phyloP scores from a whole-genome alignment of 2,329 filamentous ascomycete species.

The Teratosphaeria gauchensis region DNA sequence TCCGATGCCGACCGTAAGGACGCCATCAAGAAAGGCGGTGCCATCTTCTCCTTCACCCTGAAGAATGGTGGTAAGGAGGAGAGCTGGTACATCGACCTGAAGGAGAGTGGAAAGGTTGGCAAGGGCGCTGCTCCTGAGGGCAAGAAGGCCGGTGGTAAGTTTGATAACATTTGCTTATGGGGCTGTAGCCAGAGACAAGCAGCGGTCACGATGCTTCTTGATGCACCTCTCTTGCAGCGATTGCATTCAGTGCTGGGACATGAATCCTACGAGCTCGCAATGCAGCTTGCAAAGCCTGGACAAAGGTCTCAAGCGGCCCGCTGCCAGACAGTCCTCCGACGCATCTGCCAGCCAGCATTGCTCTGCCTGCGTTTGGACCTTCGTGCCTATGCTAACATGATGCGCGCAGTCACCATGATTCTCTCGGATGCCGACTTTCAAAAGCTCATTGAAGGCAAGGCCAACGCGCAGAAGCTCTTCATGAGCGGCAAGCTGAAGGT shows the following conservation, averaged over 20 bases:
- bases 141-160: constrained; percentile 72
- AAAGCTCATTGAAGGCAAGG: constrained; percentile 73
- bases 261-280: no score
- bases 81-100: constrained; percentile 92
- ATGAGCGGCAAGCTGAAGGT: constrained; percentile 99
- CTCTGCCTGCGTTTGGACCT: neutral
- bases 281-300: no score
- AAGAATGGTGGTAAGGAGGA: constrained; percentile 82
- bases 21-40: constrained; percentile 79
- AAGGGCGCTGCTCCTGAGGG: constrained; percentile 58
- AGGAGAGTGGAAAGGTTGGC: constrained; percentile 74
- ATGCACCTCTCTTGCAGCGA: no score
- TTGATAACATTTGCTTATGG: neutral
- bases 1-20: constrained; percentile 67
- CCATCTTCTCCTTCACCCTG: constrained; percentile 81
- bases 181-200: neutral
- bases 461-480: constrained; percentile 89
- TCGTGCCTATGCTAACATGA: neutral
- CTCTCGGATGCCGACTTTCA: constrained; percentile 82
- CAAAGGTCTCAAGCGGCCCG: no score
- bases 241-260: no score
- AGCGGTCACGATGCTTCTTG: no score
- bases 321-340: no score
- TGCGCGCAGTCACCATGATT: constrained; percentile 61
- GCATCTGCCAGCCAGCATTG: neutral